A percentile compares a stretch with the other conserved stretches of the same genome.
These are phyloP conservation scores for Pyrus bretschneideri DNA, from an alignment of 306 rosid species.

Conservation along the genomic window DNA sequence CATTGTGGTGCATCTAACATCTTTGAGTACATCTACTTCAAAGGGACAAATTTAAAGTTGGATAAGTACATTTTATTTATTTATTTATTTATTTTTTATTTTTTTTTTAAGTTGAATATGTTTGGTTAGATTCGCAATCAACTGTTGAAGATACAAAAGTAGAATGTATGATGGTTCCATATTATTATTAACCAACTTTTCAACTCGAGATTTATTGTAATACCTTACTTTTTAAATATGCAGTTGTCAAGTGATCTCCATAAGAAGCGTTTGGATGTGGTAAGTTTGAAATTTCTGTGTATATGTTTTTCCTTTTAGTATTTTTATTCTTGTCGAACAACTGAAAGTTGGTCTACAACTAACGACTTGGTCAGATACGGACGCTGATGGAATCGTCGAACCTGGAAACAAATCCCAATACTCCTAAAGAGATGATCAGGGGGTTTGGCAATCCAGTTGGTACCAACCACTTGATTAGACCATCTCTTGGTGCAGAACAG, in stretches of 20 bases:
- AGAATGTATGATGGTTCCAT: not conserved
- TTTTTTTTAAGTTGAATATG: not conserved
- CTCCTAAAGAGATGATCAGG: slow-evolving; percentile 58
- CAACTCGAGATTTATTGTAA: slow-evolving; percentile 16
- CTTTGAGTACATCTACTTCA: not conserved
- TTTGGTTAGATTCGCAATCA: not conserved
- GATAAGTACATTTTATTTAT: not conserved
- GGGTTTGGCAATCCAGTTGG: slow-evolving; percentile 57
- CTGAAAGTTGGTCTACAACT: slow-evolving; percentile 11
- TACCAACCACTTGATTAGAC: slow-evolving; percentile 36
- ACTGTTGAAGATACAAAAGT: not conserved
- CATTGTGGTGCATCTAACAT: not conserved
- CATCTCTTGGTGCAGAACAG: slow-evolving; percentile 43
- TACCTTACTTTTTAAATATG: slow-evolving; percentile 24
- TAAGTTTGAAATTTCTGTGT: slow-evolving; percentile 31
- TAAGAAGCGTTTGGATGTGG: slow-evolving; percentile 78
- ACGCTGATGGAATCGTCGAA: slow-evolving; percentile 57
- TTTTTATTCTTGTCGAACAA: slow-evolving; percentile 9
- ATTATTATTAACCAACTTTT: not conserved
- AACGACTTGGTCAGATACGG: slow-evolving; percentile 54
- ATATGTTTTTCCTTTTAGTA: slow-evolving; percentile 12
- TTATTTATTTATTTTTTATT: no score
- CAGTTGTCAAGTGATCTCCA: slow-evolving; percentile 67
- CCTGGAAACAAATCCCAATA: slow-evolving; percentile 41
- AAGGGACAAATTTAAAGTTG: not conserved